These are phyloP conservation scores for Dioszegia crocea DNA, from an alignment of 768 basidiomycete genomes.

Conservation along the genomic window DNA sequence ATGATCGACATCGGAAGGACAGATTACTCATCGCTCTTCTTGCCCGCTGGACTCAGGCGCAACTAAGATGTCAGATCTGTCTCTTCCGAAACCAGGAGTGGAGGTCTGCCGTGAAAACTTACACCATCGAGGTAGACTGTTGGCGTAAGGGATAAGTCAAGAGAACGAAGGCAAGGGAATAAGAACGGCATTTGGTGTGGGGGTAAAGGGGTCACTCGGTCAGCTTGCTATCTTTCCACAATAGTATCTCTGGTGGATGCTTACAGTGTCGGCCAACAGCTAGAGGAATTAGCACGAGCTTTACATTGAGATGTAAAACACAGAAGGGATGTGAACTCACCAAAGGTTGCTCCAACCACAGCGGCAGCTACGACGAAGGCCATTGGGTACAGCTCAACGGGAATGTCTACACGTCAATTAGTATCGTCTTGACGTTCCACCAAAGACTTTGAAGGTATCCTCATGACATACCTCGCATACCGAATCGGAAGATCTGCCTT, in stretches of 20 bases:
- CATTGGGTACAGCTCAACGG: constrained; percentile 50
- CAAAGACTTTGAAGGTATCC: no score
- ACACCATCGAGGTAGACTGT: constrained; percentile 43
- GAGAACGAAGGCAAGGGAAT: neutral
- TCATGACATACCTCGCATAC: constrained; percentile 36
- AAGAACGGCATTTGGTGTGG: neutral
- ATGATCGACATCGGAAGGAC: no score
- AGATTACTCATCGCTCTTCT: neutral
- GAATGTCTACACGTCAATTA: constrained; percentile 34
- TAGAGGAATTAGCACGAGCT: neutral
- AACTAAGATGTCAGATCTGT: constrained; percentile 14
- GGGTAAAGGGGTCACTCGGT: neutral
- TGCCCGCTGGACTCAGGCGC: constrained; percentile 26
- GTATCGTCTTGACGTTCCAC: neutral
- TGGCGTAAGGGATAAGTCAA: no score
- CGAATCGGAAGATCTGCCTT: constrained; percentile 46
- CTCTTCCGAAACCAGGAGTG: neutral
- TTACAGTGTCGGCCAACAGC: constrained; percentile 34
- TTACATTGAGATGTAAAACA: no score
- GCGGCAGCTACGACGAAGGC: constrained; percentile 44
- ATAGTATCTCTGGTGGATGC: neutral
- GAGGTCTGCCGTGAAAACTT: constrained; percentile 17
- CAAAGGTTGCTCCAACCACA: constrained; percentile 41
- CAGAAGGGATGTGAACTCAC: constrained; percentile 19
- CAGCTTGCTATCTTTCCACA: neutral